These are phyloP conservation scores for Pythium plurisporium DNA, from an alignment of 352 stramenopile genomes.

Conservation along the genomic window DNA sequence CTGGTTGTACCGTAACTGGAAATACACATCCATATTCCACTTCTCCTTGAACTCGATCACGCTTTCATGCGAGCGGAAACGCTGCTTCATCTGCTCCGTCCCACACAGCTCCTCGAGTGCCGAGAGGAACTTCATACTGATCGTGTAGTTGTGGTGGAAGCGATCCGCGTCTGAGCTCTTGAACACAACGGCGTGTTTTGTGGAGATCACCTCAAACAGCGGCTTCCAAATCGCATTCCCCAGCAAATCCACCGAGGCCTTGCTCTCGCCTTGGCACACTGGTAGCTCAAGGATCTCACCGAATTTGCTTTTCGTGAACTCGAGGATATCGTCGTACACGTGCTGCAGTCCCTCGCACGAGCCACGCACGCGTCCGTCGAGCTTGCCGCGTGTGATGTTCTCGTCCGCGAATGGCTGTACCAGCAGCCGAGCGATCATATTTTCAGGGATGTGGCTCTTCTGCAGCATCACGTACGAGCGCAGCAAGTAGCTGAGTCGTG, in stretches of 20 bases:
- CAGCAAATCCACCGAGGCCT: slow-evolving; percentile 72
- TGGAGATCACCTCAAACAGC: slow-evolving; percentile 54
- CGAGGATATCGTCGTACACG: slow-evolving; percentile 69
- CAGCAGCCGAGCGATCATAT: slow-evolving; percentile 74
- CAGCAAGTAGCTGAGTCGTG: slow-evolving; percentile 64
- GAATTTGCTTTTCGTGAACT: slow-evolving; percentile 76
- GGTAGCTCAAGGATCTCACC: slow-evolving; percentile 46
- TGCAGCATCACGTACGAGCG: slow-evolving; percentile 73
- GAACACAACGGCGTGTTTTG: slow-evolving; percentile 80
- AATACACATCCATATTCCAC: slow-evolving; percentile 89
- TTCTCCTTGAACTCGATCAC: slow-evolving; percentile 81
- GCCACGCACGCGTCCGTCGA: slow-evolving; percentile 64
- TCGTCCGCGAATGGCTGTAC: slow-evolving; percentile 78
- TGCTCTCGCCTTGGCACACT: slow-evolving; percentile 61
- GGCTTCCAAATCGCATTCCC: slow-evolving; percentile 83
- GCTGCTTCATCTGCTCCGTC: slow-evolving; percentile 48
- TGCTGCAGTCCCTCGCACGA: slow-evolving; percentile 71
- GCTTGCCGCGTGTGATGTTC: slow-evolving; percentile 65
- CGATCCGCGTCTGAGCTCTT: slow-evolving; percentile 68
- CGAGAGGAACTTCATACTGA: slow-evolving; percentile 67
- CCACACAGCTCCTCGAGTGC: slow-evolving; percentile 58
- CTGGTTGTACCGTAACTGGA: slow-evolving; percentile 65
- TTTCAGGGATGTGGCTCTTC: slow-evolving; percentile 71
- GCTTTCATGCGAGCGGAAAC: slow-evolving; percentile 68
- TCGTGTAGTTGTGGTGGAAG: slow-evolving; percentile 80